These are phyloP conservation scores for Wickerhamiella siamensis DNA, from an alignment of 805 yeast genomes.

Conservation along the genomic window DNA sequence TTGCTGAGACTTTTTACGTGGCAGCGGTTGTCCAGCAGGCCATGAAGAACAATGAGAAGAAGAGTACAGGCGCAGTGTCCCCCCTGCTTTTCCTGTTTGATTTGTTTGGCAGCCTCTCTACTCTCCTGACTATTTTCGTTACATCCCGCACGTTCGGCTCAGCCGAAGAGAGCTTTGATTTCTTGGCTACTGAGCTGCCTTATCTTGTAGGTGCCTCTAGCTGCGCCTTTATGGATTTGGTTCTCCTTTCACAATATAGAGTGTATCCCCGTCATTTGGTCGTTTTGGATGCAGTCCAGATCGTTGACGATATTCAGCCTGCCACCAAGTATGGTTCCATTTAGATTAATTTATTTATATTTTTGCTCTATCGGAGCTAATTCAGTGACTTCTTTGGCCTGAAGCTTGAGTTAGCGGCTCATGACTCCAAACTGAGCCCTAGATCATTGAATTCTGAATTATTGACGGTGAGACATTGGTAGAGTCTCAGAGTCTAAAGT, in stretches of 20 bases:
- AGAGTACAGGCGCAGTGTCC: slow-evolving; percentile 30
- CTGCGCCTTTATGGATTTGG: slow-evolving; percentile 17
- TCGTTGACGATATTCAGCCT: not conserved
- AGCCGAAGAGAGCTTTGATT: slow-evolving; percentile 12
- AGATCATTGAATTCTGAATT: no score
- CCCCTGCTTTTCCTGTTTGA: slow-evolving; percentile 21
- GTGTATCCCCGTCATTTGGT: slow-evolving; percentile 12
- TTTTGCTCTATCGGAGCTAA: no score
- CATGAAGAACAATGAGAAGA: slow-evolving; percentile 23
- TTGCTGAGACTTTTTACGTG: slow-evolving; percentile 19
- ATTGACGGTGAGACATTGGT: no score
- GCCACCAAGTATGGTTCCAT: not conserved
- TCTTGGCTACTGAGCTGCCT: slow-evolving; percentile 21
- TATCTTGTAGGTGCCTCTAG: slow-evolving; percentile 19
- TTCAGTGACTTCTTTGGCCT: no score
- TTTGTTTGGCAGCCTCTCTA: slow-evolving; percentile 18
- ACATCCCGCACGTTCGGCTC: slow-evolving; percentile 14
- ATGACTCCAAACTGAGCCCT: no score
- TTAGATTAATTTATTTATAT: no score
- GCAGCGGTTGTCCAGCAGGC: slow-evolving; percentile 30
- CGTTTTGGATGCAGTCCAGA: not conserved
- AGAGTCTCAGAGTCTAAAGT: no score
- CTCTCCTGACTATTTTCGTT: slow-evolving; percentile 19
- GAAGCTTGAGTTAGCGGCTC: no score
- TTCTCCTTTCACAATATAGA: slow-evolving; percentile 19